Percentiles rank a stretch among this genome's conserved stretches.
These are phyloP conservation scores for Diaporthe humulicola DNA, from an alignment of 2,329 filamentous ascomycete species.

Conservation along the genomic window DNA sequence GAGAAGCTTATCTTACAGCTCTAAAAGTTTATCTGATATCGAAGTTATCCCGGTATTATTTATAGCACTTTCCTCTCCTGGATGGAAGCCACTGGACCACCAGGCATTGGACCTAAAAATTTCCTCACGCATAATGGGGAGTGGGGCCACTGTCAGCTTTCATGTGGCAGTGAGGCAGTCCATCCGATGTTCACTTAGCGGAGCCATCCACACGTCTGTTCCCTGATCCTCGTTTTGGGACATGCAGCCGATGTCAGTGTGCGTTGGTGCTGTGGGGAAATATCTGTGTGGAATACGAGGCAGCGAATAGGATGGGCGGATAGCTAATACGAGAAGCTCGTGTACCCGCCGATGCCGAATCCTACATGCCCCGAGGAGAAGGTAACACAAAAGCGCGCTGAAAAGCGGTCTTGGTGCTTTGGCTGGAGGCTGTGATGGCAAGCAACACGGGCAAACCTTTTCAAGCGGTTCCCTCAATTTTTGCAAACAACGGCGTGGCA, in stretches of 20 bases:
- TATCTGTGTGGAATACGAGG: background rate
- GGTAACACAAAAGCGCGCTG: background rate
- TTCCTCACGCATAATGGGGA: background rate
- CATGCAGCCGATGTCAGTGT: background rate
- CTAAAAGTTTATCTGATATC: background rate
- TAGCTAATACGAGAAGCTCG: slow-evolving; percentile 5
- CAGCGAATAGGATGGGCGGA: background rate
- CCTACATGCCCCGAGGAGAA: background rate
- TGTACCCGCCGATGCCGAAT: background rate
- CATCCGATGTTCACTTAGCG: background rate
- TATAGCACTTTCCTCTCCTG: background rate
- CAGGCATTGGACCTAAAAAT: background rate
- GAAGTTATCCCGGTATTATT: background rate
- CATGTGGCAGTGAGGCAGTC: background rate
- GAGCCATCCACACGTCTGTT: background rate
- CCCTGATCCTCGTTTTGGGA: background rate
- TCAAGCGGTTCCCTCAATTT: too few species aligned
- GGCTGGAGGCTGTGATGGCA: too few species aligned
- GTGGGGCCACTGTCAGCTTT: background rate
- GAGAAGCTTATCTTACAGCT: background rate
- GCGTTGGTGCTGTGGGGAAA: slow-evolving; percentile 4
- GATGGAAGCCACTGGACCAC: background rate
- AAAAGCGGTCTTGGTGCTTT: background rate
- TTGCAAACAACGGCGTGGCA: too few species aligned
- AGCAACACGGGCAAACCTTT: background rate